phyloP scores from a whole-genome alignment of 2,329 filamentous ascomycete species.

The Pestalotiopsis sp. region DNA sequence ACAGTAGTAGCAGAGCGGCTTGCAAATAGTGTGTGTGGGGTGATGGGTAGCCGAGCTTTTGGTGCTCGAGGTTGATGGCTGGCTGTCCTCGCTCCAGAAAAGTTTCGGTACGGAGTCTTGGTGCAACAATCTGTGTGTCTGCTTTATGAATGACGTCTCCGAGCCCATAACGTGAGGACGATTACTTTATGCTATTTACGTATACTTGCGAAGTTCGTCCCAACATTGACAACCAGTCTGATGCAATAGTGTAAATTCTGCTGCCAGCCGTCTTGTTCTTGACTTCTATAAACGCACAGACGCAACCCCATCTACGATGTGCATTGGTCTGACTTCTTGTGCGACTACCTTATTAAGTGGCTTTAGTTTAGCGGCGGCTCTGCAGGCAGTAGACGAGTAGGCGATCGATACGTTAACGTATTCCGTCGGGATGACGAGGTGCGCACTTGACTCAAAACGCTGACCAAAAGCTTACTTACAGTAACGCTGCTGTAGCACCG shows the following conservation, averaged over 20 bases:
- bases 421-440: background rate
- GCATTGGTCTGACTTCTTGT: background rate
- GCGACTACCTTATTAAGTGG: background rate
- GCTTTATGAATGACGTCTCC: too few species aligned
- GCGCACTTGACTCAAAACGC: background rate
- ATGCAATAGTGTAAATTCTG: too few species aligned
- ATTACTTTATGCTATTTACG: too few species aligned
- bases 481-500: background rate
- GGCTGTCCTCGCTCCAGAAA: background rate
- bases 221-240: too few species aligned
- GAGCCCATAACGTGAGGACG: too few species aligned
- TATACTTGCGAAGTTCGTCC: too few species aligned
- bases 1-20: background rate
- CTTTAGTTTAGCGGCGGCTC: background rate
- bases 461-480: background rate
- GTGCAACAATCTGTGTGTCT: too few species aligned
- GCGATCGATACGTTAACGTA: background rate
- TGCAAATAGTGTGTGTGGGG: background rate
- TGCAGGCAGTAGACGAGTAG: background rate
- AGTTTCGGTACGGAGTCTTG: too few species aligned
- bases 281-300: background rate
- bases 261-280: background rate
- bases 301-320: background rate
- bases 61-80: background rate
- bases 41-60: background rate